Percentiles rank a stretch among this genome's conserved stretches.
Conservation (phyloP, 139 green algal genomes). For the Chlamydomonas eustigma region DNA sequence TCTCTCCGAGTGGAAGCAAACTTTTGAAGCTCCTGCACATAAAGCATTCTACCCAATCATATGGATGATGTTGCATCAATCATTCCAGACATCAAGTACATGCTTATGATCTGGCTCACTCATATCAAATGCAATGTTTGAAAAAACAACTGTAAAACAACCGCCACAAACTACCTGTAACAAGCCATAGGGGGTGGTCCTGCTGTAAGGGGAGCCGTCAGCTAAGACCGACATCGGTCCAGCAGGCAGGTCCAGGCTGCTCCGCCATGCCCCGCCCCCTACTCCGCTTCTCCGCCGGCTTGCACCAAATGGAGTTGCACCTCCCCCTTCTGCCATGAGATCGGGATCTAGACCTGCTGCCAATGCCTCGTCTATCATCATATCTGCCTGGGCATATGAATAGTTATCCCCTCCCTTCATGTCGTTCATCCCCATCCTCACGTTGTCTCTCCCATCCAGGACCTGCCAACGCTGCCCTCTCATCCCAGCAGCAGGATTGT, state of each 20-base stretch:
- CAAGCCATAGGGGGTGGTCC: not conserved
- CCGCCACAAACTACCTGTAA: not conserved
- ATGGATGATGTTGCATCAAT: no score
- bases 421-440: no score
- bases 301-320: not conserved
- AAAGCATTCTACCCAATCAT: no score
- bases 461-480: no score
- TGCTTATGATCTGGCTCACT: no score
- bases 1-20: not conserved
- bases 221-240: constrained; percentile 5
- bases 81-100: no score
- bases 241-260: not conserved
- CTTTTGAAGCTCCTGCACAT: not conserved
- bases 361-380: constrained; percentile 13
- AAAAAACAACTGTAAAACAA: no score
- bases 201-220: constrained; percentile 5
- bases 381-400: not conserved
- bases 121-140: no score
- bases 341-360: not conserved
- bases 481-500: no score
- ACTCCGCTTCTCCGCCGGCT: not conserved
- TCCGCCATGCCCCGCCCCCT: not conserved
- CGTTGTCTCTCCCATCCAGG: no score
- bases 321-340: not conserved
- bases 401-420: no score